Evolutionary conservation across 352 stramenopile genomes (phyloP), one percentile per base, ranked within the genome.

Genomic region (Albugo candida): DNA sequence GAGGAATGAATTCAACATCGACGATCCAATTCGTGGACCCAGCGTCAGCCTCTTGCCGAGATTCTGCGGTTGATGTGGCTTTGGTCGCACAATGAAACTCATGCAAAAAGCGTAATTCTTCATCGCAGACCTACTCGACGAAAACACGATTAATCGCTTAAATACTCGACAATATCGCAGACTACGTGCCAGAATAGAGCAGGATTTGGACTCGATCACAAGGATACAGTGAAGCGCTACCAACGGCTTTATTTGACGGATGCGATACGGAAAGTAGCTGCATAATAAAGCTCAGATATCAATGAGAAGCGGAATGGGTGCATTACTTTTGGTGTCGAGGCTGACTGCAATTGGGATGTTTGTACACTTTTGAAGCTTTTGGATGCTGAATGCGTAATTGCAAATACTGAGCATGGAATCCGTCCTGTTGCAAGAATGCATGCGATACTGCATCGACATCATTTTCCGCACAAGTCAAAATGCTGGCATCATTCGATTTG

Each of bases 201-300:
- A 49, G 17, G 60, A 76, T 24, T 81, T 77, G 60, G 70, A 63
- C 48, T 84, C 66, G 27, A 84, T 61, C 24, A 84, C 61, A 20
- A 62, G 66, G 34, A 82, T 55, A 1, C 70, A 60, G 14, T 73
- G 67, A n/a, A 84, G 49, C 5, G 55, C 41, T 2, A 48, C 36
- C 17, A 84, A 70, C 0, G 56, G 41, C 27, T 70, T 68, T 13
- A 84, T 59, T 36, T 61, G 63, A 36, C 51, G 64, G 13, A 84
- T 65, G 42, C 81, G 71, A 49, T 84, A 84, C 17, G 69, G 58
- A 60, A 84, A 83, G 5, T 52, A 61, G 10, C 70, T 82, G 35
- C 19, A 45, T 2, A 14, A 19, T 3, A 50, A 52, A n/a, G 17
- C 13, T 21, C 46, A 41, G 18, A 44, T 35, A 47, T 19, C 47